Evolutionary conservation across 805 yeast species (phyloP).

Genomic region (Komagataella ulmi): DNA sequence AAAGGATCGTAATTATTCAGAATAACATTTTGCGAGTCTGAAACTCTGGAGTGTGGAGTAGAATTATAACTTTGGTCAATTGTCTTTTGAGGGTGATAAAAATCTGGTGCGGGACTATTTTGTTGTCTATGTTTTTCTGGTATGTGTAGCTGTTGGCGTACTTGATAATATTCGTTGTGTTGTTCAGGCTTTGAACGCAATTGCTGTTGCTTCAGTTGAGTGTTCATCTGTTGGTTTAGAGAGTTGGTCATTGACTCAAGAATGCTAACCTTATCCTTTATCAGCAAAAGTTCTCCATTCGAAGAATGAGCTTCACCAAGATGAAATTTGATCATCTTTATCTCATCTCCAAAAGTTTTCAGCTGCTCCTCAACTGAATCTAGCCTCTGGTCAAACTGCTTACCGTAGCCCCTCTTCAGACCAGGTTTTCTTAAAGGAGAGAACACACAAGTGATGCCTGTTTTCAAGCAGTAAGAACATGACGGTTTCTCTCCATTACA

Average conservation of each 20-base stretch:
- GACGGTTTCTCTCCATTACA: constrained; percentile 3
- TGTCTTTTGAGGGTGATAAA: neutral
- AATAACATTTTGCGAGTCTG: neutral
- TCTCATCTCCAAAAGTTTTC: neutral
- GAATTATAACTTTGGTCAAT: neutral
- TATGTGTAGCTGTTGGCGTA: neutral
- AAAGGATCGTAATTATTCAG: neutral
- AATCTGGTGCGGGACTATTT: neutral
- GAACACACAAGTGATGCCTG: constrained; percentile 1
- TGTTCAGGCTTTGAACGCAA: neutral
- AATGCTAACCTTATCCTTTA: neutral
- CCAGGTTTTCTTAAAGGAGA: constrained; percentile 11
- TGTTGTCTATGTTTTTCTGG: neutral
- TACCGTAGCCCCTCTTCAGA: constrained; percentile 13
- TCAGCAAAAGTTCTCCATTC: neutral
- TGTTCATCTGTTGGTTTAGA: neutral
- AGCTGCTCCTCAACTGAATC: constrained; percentile 2
- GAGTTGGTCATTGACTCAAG: constrained; percentile 1
- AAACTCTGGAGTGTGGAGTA: neutral
- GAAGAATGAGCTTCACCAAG: neutral
- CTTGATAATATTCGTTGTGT: neutral
- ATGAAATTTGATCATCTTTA: neutral
- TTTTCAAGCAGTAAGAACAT: constrained; percentile 1
- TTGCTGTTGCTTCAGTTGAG: neutral
- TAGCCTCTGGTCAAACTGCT: constrained; percentile 8